phyloP scores from a whole-genome alignment of 2,329 filamentous ascomycete species.

The Colletotrichum ledebouriae region DNA sequence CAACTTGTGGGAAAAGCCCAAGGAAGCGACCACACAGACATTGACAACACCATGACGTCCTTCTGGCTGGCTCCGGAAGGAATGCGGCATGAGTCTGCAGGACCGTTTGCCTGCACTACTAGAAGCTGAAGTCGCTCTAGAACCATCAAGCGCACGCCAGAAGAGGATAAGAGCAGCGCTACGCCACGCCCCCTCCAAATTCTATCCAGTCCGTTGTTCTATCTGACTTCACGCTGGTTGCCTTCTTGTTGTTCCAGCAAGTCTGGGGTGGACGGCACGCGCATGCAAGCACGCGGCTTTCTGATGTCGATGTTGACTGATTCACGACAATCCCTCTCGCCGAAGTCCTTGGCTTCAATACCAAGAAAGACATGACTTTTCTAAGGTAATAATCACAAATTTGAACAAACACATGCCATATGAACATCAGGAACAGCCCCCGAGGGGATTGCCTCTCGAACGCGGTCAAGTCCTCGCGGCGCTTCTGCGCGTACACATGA shows the following conservation, averaged over 20 bases:
- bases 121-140: constrained; percentile 24
- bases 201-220: too few species aligned
- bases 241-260: background rate
- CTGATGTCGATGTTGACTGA: background rate
- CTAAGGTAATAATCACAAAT: too few species aligned
- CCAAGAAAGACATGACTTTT: background rate
- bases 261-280: constrained; percentile 12
- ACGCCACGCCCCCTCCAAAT: constrained; percentile 11
- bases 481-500: constrained; percentile 19
- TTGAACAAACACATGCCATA: background rate
- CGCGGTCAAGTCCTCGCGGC: background rate
- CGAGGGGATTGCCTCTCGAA: too few species aligned
- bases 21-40: background rate
- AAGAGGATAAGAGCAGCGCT: constrained; percentile 27
- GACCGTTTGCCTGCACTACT: constrained; percentile 15
- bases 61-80: constrained; percentile 14
- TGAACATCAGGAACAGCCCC: background rate
- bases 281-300: constrained; percentile 2
- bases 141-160: constrained; percentile 23
- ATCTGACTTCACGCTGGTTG: too few species aligned
- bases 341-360: background rate
- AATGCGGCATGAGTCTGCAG: constrained; percentile 18
- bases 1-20: background rate
- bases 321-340: background rate
- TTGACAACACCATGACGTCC: constrained; percentile 15